Evolutionary conservation across 352 stramenopile genomes (phyloP), one percentile per base, ranked within the genome.

Genomic region (Paralagenidium karlingii): DNA sequence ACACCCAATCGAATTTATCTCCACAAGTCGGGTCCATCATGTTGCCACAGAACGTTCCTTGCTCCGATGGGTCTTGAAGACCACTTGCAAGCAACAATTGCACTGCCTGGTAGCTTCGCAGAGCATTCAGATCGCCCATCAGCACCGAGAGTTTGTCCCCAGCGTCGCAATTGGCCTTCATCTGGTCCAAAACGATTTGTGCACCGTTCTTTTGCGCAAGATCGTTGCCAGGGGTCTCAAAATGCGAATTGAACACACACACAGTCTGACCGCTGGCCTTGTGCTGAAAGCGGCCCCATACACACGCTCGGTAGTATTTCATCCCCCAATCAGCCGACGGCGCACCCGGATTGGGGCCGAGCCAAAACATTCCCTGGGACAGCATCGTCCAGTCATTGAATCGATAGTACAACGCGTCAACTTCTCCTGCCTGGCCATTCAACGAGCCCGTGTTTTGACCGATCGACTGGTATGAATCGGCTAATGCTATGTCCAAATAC

Each of bases 181-280:
- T 58, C 27, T 68, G 61, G 21, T 63, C 38, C 24, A 82, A 54
- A 20, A 89, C 67, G 44, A 89, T 79, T 16, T 73, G 58, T 6
- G 75, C 76, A 16, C 54, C 69, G 36, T 86, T 56, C 15, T 63
- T 55, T 55, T 88, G 75, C 10, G 70, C 70, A 30, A 77, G 58
- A 24, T 84, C 60, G 15, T 85, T 83, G 5, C 75, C 75, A 13
- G 68, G 71, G 2, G 69, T 89, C 54, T 89, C 75, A 47, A 81
- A 89, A 60, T 86, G 75, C 33, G 75, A 86, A 52, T 89, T 89
- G 22, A 86, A 40, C 12, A 89, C 49, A 24, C 75, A 89, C 1
- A 81, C 69, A 0, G 65, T 82, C 11, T 68, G 48, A 12, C 69
- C 67, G 1, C 60, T 75, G n/a, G 40, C 43, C 34, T 65, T 66